Evolutionary conservation across 2,329 filamentous ascomycete species (phyloP).

Genomic region (Diplodia corticola): DNA sequence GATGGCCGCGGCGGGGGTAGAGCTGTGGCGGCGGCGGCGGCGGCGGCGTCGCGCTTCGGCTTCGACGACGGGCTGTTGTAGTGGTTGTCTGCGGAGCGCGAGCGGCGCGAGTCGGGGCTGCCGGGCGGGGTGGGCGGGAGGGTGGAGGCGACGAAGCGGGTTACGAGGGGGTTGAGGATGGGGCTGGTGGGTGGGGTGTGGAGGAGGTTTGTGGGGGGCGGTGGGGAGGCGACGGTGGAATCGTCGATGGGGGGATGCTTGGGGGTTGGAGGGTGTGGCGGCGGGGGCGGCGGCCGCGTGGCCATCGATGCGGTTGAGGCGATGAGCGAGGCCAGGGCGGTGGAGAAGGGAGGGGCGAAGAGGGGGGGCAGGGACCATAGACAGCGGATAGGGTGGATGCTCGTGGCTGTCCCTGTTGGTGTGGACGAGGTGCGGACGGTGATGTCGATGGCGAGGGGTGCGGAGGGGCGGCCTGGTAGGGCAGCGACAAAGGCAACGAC

Average conservation of each 20-base stretch:
- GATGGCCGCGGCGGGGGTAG: not conserved
- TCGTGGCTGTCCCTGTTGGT: not conserved
- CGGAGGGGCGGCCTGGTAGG: not conserved
- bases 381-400: conserved; percentile 1
- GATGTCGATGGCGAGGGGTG: conserved; percentile 7
- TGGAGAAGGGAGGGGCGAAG: not conserved
- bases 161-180: not conserved
- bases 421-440: not conserved
- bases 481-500: conserved; percentile 2
- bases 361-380: not conserved
- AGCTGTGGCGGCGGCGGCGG: not conserved
- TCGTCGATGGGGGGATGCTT: not conserved
- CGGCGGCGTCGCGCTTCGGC: not conserved
- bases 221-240: not conserved
- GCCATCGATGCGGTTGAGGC: not conserved
- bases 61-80: no score
- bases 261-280: not conserved
- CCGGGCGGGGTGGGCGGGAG: conserved; percentile 1
- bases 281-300: no score
- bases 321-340: not conserved
- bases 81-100: not conserved
- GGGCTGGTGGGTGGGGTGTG: conserved; percentile 5
- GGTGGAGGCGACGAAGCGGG: not conserved
- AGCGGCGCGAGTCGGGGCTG: conserved; percentile 7
- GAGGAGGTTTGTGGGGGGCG: no score